A percentile compares a stretch with the other conserved stretches of the same genome.
Conservation (phyloP, 2,329 filamentous ascomycete genomes). For the Tolypocladium ophioglossoides region DNA sequence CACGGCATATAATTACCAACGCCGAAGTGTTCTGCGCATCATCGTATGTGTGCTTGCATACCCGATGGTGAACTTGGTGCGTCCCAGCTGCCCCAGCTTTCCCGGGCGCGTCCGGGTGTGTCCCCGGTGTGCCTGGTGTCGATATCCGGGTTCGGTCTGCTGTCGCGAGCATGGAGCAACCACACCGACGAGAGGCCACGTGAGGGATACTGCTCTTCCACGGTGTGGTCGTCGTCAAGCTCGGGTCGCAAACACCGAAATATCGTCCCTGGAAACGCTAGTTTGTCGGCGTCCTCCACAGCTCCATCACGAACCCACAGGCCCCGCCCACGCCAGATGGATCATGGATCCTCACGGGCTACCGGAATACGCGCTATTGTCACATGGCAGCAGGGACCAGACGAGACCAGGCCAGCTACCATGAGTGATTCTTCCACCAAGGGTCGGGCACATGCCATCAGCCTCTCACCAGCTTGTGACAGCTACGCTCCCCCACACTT, state of each 20-base stretch:
- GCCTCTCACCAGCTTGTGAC: neutral
- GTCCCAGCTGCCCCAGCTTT: too few relatives aligned
- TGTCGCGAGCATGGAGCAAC: too few relatives aligned
- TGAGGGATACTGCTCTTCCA: too few relatives aligned
- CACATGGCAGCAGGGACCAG: neutral
- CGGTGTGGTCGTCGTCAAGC: neutral
- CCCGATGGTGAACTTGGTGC: too few relatives aligned
- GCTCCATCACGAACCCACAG: neutral
- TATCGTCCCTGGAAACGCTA: neutral
- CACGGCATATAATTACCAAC: too few relatives aligned
- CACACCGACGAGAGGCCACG: too few relatives aligned
- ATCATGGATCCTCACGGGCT: neutral
- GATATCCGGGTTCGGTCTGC: too few relatives aligned
- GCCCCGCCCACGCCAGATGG: neutral
- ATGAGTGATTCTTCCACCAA: neutral
- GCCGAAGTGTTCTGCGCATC: too few relatives aligned
- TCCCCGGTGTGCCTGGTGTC: too few relatives aligned
- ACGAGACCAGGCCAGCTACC: neutral
- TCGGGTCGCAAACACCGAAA: constrained; percentile 3
- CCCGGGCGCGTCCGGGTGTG: too few relatives aligned
- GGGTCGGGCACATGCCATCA: neutral
- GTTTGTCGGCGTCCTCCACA: neutral
- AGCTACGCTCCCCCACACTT: neutral
- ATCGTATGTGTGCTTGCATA: too few relatives aligned
- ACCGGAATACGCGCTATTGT: neutral